These are phyloP conservation scores for Nemania bipapillata DNA, from an alignment of 2,329 filamentous ascomycete genomes.

Conservation along the genomic window DNA sequence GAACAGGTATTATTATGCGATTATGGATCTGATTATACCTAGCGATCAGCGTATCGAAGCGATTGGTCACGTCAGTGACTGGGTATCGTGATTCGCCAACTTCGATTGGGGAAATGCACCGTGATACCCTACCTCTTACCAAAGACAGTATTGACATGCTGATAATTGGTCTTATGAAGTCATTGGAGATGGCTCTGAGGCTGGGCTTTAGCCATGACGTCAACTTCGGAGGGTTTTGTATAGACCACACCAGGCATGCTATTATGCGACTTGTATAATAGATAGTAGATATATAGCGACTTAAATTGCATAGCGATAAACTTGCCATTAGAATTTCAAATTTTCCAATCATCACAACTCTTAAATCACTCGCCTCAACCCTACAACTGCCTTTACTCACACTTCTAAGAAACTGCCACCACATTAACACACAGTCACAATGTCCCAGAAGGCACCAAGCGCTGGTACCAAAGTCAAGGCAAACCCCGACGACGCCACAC, in stretches of 20 bases:
- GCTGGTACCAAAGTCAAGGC: constrained; percentile 58
- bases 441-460: constrained; percentile 46
- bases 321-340: not conserved
- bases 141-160: not conserved
- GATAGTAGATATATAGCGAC: not conserved
- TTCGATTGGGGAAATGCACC: not conserved
- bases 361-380: not conserved
- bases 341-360: not conserved
- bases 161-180: constrained; percentile 37
- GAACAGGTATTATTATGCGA: not conserved
- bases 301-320: too few species aligned
- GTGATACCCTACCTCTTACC: not conserved
- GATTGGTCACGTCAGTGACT: not conserved
- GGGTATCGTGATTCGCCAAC: not conserved
- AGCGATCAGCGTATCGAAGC: not conserved
- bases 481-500: constrained; percentile 60
- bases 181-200: constrained; percentile 38
- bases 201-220: constrained; percentile 42
- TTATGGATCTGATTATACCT: not conserved
- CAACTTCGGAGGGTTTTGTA: constrained; percentile 24
- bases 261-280: not conserved
- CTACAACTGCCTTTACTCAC: not conserved
- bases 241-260: not conserved
- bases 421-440: constrained; percentile 25
- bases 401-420: not conserved